phyloP scores from a whole-genome alignment of 306 rosid genomes.

The Fagus crenata region DNA sequence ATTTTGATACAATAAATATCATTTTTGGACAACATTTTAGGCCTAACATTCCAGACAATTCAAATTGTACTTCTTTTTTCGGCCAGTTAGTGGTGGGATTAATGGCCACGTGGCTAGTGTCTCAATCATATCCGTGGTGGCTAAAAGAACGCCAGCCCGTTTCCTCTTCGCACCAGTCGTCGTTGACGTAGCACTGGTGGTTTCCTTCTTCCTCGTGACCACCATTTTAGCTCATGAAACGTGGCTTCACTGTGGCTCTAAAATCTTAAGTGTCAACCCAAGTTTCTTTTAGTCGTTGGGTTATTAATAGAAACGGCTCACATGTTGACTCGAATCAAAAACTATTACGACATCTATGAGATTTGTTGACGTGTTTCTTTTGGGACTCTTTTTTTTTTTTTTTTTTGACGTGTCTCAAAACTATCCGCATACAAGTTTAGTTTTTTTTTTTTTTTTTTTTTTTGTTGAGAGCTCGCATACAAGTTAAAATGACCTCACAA shows the following conservation, averaged over 20 bases:
- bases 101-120: constrained; percentile 16
- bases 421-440: no score
- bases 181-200: neutral
- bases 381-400: no score
- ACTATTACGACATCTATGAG: no score
- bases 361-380: no score
- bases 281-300: neutral
- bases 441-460: no score
- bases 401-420: no score
- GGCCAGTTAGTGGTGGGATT: constrained; percentile 1
- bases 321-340: neutral
- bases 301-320: neutral
- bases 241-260: neutral
- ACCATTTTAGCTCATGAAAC: neutral
- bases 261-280: neutral
- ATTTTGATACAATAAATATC: no score
- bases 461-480: no score
- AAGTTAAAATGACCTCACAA: no score
- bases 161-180: neutral
- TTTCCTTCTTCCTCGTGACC: neutral
- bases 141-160: constrained; percentile 11
- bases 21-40: no score
- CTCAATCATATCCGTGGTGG: constrained; percentile 13
- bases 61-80: neutral
- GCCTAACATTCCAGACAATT: neutral